Percentiles rank a stretch among this genome's conserved stretches.
phyloP scores from a whole-genome alignment of 352 stramenopile genomes.

The Phytophthora constricta region DNA sequence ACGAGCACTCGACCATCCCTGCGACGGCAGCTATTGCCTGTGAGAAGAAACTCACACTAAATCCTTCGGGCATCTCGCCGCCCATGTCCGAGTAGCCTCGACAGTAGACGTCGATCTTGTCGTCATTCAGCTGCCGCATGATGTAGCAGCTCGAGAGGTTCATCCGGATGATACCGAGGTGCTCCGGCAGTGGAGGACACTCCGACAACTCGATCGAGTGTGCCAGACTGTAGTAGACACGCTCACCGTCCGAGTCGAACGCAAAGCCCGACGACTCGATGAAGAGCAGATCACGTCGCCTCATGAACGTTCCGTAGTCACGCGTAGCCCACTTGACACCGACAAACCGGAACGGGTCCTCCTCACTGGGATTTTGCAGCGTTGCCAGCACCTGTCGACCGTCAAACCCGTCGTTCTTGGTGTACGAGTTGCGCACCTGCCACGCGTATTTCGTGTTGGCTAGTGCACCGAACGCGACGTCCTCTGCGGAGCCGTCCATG shows the following conservation, averaged over 20 bases:
- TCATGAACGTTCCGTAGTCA: slow-evolving; percentile 43
- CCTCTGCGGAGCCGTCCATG: slow-evolving; percentile 35
- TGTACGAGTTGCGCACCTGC: slow-evolving; percentile 44
- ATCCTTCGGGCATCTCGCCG: slow-evolving; percentile 48
- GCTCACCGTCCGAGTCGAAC: slow-evolving; percentile 41
- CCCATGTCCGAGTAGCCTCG: slow-evolving; percentile 51
- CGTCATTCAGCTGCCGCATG: slow-evolving; percentile 37
- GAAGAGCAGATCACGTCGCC: slow-evolving; percentile 41
- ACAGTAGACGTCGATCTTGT: slow-evolving; percentile 57
- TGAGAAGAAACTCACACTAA: slow-evolving; percentile 48
- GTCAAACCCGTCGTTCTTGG: slow-evolving; percentile 43
- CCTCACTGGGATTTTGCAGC: slow-evolving; percentile 36
- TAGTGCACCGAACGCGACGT: slow-evolving; percentile 31
- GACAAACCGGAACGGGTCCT: slow-evolving; percentile 48
- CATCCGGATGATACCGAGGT: slow-evolving; percentile 43
- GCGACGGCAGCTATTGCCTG: slow-evolving; percentile 40
- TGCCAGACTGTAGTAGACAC: slow-evolving; percentile 41
- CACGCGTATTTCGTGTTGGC: slow-evolving; percentile 35
- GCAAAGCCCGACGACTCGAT: slow-evolving; percentile 45
- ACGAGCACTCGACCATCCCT: slow-evolving; percentile 53
- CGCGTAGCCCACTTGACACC: slow-evolving; percentile 46
- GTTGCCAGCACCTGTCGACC: slow-evolving; percentile 37
- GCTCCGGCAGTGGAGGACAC: slow-evolving; percentile 25
- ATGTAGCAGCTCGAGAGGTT: slow-evolving; percentile 65
- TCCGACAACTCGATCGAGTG: slow-evolving; percentile 44